Conservation (phyloP, 2,329 filamentous ascomycete genomes). For the Fusarium brevicatenulatum region DNA sequence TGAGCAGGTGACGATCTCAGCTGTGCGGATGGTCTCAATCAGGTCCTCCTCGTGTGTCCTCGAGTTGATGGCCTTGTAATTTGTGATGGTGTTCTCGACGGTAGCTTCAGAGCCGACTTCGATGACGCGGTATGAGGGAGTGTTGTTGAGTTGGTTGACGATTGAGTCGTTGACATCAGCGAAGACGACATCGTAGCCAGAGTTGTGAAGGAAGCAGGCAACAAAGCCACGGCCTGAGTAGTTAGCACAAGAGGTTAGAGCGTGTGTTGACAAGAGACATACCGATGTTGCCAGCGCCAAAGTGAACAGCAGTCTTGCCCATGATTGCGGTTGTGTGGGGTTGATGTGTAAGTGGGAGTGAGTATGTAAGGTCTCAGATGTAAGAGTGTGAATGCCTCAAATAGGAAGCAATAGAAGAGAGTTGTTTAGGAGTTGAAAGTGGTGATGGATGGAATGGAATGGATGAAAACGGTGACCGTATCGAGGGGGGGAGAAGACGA, state of each 20-base stretch:
- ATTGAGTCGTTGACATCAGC: slow-evolving; percentile 90
- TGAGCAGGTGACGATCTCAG: slow-evolving; percentile 94
- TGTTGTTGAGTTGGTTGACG: slow-evolving; percentile 81
- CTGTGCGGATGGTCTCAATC: slow-evolving; percentile 84
- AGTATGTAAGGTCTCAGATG: not conserved
- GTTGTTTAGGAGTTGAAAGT: not conserved
- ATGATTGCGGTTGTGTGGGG: slow-evolving; percentile 48
- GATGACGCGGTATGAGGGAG: slow-evolving; percentile 86
- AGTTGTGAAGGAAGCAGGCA: slow-evolving; percentile 91
- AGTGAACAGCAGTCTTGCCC: slow-evolving; percentile 79
- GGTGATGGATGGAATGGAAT: not conserved
- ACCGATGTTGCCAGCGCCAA: slow-evolving; percentile 87
- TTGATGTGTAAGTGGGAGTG: slow-evolving; percentile 15
- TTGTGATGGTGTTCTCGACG: slow-evolving; percentile 83
- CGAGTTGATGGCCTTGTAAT: slow-evolving; percentile 98
- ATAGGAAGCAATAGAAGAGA: not conserved
- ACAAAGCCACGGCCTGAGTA: slow-evolving; percentile 77
- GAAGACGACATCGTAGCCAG: slow-evolving; percentile 95
- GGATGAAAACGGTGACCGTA: slow-evolving; percentile 33
- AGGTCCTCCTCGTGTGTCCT: slow-evolving; percentile 84
- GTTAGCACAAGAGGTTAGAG: slow-evolving; percentile 16
- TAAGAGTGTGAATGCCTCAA: not conserved
- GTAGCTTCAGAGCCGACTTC: slow-evolving; percentile 90
- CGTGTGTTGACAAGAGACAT: slow-evolving; percentile 44
- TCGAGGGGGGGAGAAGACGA: slow-evolving; percentile 26